Evolutionary conservation across 805 yeast genomes (phyloP), one percentile per base, ranked within the genome.

Genomic region (Candida suzukii): DNA sequence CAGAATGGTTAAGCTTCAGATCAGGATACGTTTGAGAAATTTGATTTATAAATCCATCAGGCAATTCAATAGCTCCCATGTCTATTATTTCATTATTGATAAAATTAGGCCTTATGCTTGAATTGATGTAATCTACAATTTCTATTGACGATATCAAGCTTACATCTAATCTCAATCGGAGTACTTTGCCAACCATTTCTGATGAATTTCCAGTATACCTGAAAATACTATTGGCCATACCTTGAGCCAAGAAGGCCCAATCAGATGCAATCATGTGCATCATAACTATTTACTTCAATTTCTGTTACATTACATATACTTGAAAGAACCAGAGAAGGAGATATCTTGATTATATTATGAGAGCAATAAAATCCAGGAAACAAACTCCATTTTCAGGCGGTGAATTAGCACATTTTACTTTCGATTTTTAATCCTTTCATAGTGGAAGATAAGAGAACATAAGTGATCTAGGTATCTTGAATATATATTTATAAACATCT

Each of bases 181-280:
- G 47, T 11, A 71, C 63, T 43, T 67, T 68, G 17, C 59, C 63
- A 21, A 47, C 40, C 10, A 70, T 55, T 1, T 48, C 51, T 38
- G 57, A 58, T 37, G 60, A 56, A 14, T 38, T 31, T 1, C 76
- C 78, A 2, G 41, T 48, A 46, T 72, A 71, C 35, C 53, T 52
- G 49, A 70, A 71, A 5, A 74, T 61, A 2, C 68, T 66, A 44
- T 74, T 74, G 31, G 80, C 79, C 19, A 66, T 61, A 1, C 80
- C 80, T 31, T 64, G 66, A 14, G 68, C 70, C 35, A 68, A 55
- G 47, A 63, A 67, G 7, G 42, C 41, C 80, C 80, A 74, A 1
- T 18, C 16, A 4, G 36, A 10, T 5, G 17, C 5, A 16, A 7
- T n/a, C 20, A 17, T n/a, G 4, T 7, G 20, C 33, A n/a, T 30